Evolutionary conservation across 2,329 filamentous ascomycete genomes (phyloP).

Genomic region (Plectosphaerella sp.): DNA sequence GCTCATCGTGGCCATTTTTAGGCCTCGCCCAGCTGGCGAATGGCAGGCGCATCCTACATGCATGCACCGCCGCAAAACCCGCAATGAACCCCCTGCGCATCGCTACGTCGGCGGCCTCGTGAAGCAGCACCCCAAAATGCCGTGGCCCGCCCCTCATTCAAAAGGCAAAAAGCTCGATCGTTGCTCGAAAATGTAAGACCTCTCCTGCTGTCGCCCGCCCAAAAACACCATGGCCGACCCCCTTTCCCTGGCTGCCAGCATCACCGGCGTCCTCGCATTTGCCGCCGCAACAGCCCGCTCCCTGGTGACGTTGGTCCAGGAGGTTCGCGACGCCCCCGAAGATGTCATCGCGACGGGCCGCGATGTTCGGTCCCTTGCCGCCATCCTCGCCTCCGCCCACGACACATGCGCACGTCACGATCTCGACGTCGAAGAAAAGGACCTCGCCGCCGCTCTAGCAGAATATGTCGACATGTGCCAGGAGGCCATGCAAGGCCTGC

Average conservation of each 20-base stretch:
- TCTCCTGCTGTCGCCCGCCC: too few species aligned
- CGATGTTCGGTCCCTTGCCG: background rate
- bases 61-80: too few species aligned
- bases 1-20: too few species aligned
- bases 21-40: too few species aligned
- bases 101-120: too few species aligned
- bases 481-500: slow-evolving; percentile 1
- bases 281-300: background rate
- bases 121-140: too few species aligned
- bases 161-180: too few species aligned
- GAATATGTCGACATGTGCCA: slow-evolving; percentile 1
- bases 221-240: background rate
- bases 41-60: too few species aligned
- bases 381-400: background rate
- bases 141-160: too few species aligned
- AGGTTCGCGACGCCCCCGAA: slow-evolving; percentile 3
- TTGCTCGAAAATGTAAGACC: too few species aligned
- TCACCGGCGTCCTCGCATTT: slow-evolving; percentile 2
- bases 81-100: too few species aligned
- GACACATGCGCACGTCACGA: background rate
- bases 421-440: background rate
- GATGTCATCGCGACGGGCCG: background rate
- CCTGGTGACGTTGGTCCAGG: background rate
- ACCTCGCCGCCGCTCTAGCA: background rate
- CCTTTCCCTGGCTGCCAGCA: slow-evolving; percentile 1